Evolutionary conservation across 1,284 basidiomycete species (phyloP).

Genomic region (Mycena sp.): DNA sequence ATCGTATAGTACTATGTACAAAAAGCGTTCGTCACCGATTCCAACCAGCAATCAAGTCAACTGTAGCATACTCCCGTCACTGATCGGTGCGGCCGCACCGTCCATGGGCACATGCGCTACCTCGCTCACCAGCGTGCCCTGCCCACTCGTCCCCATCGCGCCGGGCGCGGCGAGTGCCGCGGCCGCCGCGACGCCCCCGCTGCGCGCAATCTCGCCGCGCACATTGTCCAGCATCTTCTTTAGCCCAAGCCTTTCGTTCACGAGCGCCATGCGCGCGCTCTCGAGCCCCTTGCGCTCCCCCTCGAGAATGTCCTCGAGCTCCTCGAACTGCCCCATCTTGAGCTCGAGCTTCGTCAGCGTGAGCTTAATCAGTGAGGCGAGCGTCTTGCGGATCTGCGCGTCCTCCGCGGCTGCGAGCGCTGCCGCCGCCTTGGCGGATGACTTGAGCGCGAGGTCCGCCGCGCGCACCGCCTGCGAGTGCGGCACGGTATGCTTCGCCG

Average conservation of each 20-base stretch:
- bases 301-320: conserved; percentile 89
- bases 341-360: conserved; percentile 94
- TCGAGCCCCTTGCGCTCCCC: conserved; percentile 84
- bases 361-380: conserved; percentile 89
- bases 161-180: conserved; percentile 44
- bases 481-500: conserved; percentile 56
- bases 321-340: conserved; percentile 93
- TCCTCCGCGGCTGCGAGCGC: conserved; percentile 90
- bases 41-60: conserved; percentile 48
- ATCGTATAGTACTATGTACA: not conserved
- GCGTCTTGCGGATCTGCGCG: conserved; percentile 80
- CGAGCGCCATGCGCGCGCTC: conserved; percentile 71
- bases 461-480: conserved; percentile 83
- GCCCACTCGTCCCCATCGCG: conserved; percentile 60
- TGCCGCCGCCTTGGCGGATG: conserved; percentile 89
- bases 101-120: conserved; percentile 53
- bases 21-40: no score
- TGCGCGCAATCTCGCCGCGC: conserved; percentile 67
- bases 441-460: conserved; percentile 85
- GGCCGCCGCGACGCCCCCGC: conserved; percentile 42
- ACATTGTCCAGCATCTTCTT: conserved; percentile 75
- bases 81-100: conserved; percentile 53
- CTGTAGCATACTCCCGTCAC: conserved; percentile 57
- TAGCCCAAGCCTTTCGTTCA: conserved; percentile 71
- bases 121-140: conserved; percentile 63